Conservation (phyloP, 1,139 yeast genomes). For the Pichia sp. region DNA sequence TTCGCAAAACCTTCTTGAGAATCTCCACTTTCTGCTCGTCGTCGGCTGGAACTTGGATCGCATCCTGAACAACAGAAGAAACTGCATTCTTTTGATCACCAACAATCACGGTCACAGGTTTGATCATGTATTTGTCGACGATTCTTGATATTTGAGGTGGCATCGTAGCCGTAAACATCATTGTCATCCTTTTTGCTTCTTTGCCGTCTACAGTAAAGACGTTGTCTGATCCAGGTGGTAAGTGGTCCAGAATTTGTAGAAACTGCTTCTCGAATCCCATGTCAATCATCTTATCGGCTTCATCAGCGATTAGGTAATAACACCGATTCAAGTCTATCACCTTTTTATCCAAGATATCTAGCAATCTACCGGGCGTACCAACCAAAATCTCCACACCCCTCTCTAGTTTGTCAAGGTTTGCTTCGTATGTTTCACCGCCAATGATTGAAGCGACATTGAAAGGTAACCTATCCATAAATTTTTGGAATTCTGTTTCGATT, state of each 20-base stretch:
- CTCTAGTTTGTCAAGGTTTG: constrained; percentile 52
- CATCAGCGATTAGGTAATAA: constrained; percentile 73
- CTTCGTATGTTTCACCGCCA: constrained; percentile 86
- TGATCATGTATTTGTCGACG: constrained; percentile 50
- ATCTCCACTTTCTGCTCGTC: constrained; percentile 33
- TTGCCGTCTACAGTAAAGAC: constrained; percentile 19
- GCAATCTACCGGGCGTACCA: constrained; percentile 89
- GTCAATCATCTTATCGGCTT: constrained; percentile 93
- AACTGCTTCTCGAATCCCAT: constrained; percentile 88
- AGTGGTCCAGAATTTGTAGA: constrained; percentile 43
- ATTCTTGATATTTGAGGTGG: constrained; percentile 65
- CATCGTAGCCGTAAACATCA: constrained; percentile 96
- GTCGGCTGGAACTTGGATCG: constrained; percentile 40
- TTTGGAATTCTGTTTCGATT: constrained; percentile 58
- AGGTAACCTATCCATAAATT: constrained; percentile 40
- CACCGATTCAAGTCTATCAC: constrained; percentile 56
- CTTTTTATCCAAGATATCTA: constrained; percentile 70
- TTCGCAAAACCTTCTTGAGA: constrained; percentile 29
- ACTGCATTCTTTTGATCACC: constrained; percentile 61
- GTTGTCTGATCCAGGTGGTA: constrained; percentile 32
- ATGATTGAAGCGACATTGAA: constrained; percentile 55
- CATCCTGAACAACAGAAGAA: constrained; percentile 61
- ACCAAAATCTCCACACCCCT: constrained; percentile 76
- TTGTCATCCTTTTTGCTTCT: constrained; percentile 43
- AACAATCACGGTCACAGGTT: constrained; percentile 60